These are phyloP conservation scores for Bisporella sp. DNA, from an alignment of 2,329 filamentous ascomycete genomes.

Conservation along the genomic window DNA sequence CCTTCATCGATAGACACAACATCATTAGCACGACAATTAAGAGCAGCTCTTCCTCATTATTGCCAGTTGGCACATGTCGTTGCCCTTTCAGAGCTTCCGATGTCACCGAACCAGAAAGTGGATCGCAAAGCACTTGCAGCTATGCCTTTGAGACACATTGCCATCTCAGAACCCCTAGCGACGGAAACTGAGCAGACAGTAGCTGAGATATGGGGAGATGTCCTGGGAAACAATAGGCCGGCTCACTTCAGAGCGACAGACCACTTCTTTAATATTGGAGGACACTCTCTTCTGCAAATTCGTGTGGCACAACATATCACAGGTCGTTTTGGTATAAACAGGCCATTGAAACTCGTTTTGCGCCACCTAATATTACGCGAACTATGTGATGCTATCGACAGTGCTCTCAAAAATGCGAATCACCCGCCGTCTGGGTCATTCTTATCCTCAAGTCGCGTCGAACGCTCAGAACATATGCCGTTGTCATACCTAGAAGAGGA, in stretches of 20 bases:
- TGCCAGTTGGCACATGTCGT: slow-evolving; percentile 22
- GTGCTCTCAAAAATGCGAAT: neutral
- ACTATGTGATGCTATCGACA: slow-evolving; percentile 1
- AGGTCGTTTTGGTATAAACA: slow-evolving; percentile 5
- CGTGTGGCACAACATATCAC: slow-evolving; percentile 11
- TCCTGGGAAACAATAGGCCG: slow-evolving; percentile 9
- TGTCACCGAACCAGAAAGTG: slow-evolving; percentile 26
- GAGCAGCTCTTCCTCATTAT: slow-evolving; percentile 17
- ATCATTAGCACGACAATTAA: slow-evolving; percentile 3
- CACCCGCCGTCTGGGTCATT: neutral
- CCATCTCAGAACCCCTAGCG: neutral
- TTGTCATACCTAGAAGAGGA: too few relatives aligned
- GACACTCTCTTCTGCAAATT: slow-evolving; percentile 23
- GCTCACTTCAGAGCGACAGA: slow-evolving; percentile 9
- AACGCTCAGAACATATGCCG: too few relatives aligned
- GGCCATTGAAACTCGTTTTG: slow-evolving; percentile 16
- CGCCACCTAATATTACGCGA: slow-evolving; percentile 1
- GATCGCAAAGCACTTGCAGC: slow-evolving; percentile 26
- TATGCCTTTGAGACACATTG: neutral
- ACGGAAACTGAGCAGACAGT: neutral
- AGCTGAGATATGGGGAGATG: slow-evolving; percentile 6
- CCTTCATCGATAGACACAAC: slow-evolving; percentile 9
- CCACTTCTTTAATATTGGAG: slow-evolving; percentile 24
- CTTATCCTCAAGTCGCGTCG: too few relatives aligned
- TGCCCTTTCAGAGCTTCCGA: slow-evolving; percentile 23